Evolutionary conservation across 2,329 filamentous ascomycete genomes (phyloP), one percentile per base, ranked within the genome.

Genomic region (Cercospora canescens): DNA sequence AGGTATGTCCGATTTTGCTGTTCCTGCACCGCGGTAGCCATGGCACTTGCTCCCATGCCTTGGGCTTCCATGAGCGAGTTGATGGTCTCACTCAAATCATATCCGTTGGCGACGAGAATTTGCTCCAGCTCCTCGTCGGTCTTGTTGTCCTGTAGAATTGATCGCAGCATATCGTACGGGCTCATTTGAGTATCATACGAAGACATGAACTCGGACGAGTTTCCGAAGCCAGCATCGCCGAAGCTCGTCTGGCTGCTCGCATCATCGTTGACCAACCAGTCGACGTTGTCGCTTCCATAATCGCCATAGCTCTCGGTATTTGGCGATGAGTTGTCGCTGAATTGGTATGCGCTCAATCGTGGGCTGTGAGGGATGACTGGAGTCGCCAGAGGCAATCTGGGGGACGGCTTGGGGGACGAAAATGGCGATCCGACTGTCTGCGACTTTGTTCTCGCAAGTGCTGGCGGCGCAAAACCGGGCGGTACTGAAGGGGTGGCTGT

Each of bases 101-200:
- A 99, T 64, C 91, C 91, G 77, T 97, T 94, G 65, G 88, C 85
- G 71, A 94, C 92, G 55, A 99, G 85, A 4, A 94, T 92, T n/a
- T 89, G 86, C 77, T 97, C 94, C 56, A 99, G 94, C 79, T 99
- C 95, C 60, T 98, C 94, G 74, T 98, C 94, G 2, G 92, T 91
- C 75, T 91, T 90, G 62, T 92, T 89, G 73, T 95, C 93, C 56
- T 94, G 93, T 28, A 99, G 84, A 45, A 99, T 96, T 6, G 94
- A 97, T 68, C 95, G 91, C 63, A 99, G 85, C 87, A 99, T 98
- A 77, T 99, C 95, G 79, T 97, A 97, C 0, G 95, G 94, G 65
- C 92, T 96, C 94, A 99, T 98, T 75, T 98, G 94, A 64, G 88
- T 87, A 75, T 91, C 91, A 76, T 87, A 85, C 14, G 85, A 82